Evolutionary conservation across 345 rosid species (phyloP), one percentile per base, ranked within the genome.

Genomic region (Gossypium longicalyx): DNA sequence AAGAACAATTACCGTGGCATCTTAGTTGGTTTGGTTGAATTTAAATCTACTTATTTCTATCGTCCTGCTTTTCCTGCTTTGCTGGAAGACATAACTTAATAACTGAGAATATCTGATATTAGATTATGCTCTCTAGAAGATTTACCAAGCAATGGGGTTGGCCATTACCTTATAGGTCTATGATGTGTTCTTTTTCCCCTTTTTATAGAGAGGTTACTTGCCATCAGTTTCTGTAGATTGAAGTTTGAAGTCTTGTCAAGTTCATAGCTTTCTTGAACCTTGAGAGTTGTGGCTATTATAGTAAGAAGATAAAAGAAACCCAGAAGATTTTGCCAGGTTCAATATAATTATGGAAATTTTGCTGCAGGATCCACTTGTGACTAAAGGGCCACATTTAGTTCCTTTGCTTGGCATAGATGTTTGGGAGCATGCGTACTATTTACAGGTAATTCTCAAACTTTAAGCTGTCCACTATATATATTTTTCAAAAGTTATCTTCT

Each of bases 381-480:
- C 99, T 4, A 91, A 90, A 84, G 97, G 93, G 77, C 71, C 89
- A 75, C 76, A 65, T 76, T 79, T 95, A 77, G 88, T 90, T 81
- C 98, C 98, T 58, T 77, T 95, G 79, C 85, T 95, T 67, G 99
- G 99, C 12, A 82, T 95, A 76, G 97, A 95, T 85, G 99, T 93
- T 41, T 95, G 98, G 99, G 99, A 95, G 87, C 99, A 95, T 81
- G 99, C 98, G 44, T 95, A 95, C 86, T 95, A 95, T 79, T 82
- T 95, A 47, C 99, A 95, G 96, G 99, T 95, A 80, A 60, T 38
- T 70, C 44, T 59, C 66, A 2, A 5, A 16, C 56, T 25, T 12
- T 58, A 13, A 49, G 57, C 29, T 72, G 10, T 61, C 7, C 45
- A 23, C 29, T 15, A 23, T 3, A 20, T 45, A 45, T 1, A 23